Percentiles rank a stretch among this genome's conserved stretches.
Evolutionary conservation across 2,329 filamentous ascomycete genomes (phyloP).

Genomic region (Aspergillus sp.): DNA sequence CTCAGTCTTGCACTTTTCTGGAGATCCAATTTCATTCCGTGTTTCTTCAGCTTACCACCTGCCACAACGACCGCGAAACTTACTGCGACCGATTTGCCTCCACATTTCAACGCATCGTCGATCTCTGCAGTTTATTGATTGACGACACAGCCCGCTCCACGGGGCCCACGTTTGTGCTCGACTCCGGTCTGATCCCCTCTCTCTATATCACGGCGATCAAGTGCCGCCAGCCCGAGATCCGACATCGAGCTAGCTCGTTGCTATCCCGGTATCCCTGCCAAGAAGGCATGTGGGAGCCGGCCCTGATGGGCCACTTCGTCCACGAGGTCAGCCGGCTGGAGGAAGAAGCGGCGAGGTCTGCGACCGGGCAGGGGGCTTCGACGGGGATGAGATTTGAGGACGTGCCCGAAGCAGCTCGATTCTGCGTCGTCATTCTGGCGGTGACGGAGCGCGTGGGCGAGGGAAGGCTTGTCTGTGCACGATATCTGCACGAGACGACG

Average conservation of each 20-base stretch:
- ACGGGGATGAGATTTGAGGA: neutral
- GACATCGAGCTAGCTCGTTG: slow-evolving; percentile 1
- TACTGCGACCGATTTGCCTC: neutral
- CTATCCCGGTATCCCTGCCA: neutral
- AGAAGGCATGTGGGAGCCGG: slow-evolving; percentile 7
- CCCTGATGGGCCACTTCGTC: slow-evolving; percentile 1
- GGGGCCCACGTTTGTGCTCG: slow-evolving; percentile 1
- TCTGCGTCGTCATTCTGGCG: slow-evolving; percentile 1
- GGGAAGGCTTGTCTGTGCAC: slow-evolving; percentile 1
- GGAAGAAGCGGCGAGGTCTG: neutral
- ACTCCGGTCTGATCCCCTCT: slow-evolving; percentile 1
- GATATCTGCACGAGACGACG: slow-evolving; percentile 2
- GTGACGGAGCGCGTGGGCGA: neutral
- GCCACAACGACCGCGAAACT: neutral
- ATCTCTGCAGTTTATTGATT: neutral
- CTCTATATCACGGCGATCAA: slow-evolving; percentile 4
- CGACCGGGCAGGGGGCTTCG: neutral
- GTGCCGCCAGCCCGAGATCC: neutral
- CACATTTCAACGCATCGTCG: neutral
- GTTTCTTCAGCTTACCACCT: neutral
- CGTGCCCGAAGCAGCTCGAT: slow-evolving; percentile 1
- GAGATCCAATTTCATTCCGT: neutral
- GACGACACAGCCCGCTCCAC: neutral
- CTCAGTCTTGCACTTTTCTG: neutral
- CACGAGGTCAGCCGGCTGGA: neutral